Percentiles rank a stretch among this genome's conserved stretches.
Evolutionary conservation across 2,329 filamentous ascomycete species (phyloP).

Genomic region (Triangularia setosa): DNA sequence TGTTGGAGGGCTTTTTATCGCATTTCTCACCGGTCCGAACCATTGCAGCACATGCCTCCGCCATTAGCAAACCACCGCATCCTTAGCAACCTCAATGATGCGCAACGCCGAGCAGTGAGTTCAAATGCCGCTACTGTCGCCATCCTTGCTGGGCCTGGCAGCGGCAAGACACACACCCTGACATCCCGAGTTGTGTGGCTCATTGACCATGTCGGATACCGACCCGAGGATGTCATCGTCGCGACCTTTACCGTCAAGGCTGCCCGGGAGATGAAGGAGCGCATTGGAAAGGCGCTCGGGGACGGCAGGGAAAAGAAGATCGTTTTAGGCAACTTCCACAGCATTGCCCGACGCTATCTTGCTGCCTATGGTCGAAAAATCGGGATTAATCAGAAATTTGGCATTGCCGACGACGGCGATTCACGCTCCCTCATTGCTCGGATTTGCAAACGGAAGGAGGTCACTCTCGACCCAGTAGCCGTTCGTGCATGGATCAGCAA

Average conservation of each 20-base stretch:
- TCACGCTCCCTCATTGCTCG: conserved; percentile 74
- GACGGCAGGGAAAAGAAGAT: conserved; percentile 70
- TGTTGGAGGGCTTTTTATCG: not conserved
- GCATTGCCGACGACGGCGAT: conserved; percentile 83
- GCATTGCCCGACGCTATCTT: conserved; percentile 81
- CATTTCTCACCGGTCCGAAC: not conserved
- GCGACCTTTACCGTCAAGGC: conserved; percentile 98
- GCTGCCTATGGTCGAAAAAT: conserved; percentile 80
- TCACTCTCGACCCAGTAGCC: conserved; percentile 63
- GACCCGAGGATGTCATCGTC: conserved; percentile 85
- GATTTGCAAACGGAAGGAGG: conserved; percentile 71
- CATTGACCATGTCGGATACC: conserved; percentile 65
- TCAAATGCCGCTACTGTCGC: conserved; percentile 54
- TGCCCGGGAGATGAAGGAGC: conserved; percentile 85
- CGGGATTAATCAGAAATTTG: conserved; percentile 77
- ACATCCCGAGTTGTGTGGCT: conserved; percentile 91
- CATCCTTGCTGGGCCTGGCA: conserved; percentile 64
- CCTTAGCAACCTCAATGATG: conserved; percentile 49
- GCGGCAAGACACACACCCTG: conserved; percentile 92
- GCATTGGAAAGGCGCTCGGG: conserved; percentile 78
- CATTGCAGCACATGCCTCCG: conserved; percentile 1
- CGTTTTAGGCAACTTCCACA: conserved; percentile 91
- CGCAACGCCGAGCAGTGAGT: conserved; percentile 53
- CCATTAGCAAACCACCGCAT: conserved; percentile 29
- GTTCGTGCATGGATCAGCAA: conserved; percentile 76